Conservation (phyloP, 2,329 filamentous ascomycete genomes). For the Metarhizium album region DNA sequence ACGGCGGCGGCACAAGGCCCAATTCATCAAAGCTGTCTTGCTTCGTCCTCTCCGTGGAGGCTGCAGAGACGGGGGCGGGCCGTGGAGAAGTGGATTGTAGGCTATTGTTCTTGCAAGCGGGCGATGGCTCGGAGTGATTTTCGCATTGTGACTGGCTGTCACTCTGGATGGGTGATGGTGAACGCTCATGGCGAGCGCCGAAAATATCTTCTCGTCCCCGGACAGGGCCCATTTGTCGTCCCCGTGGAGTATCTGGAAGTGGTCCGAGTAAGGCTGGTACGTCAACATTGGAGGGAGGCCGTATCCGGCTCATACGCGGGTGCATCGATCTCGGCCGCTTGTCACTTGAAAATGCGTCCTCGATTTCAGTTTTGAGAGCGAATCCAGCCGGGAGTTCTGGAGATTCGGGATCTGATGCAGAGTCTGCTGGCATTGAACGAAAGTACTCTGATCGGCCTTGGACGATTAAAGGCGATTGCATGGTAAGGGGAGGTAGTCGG, state of each 20-base stretch:
- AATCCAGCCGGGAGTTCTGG: constrained; percentile 22
- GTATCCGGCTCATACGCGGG: constrained; percentile 58
- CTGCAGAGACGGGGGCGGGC: constrained; percentile 20
- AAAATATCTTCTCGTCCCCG: constrained; percentile 33
- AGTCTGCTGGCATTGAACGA: constrained; percentile 59
- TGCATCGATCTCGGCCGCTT: constrained; percentile 63
- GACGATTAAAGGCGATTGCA: constrained; percentile 66
- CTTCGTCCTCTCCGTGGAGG: constrained; percentile 35
- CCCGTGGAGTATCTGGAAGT: constrained; percentile 28
- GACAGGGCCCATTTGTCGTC: constrained; percentile 27
- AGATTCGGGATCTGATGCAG: constrained; percentile 27
- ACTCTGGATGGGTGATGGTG: constrained; percentile 41
- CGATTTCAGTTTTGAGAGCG: constrained; percentile 43
- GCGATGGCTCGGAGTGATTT: constrained; percentile 17
- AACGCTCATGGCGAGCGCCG: constrained; percentile 46
- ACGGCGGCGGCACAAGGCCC: constrained; percentile 39
- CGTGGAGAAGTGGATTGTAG: constrained; percentile 24
- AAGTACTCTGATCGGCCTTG: constrained; percentile 74
- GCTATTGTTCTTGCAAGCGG: constrained; percentile 22
- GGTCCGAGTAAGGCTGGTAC: constrained; percentile 35
- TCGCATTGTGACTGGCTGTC: constrained; percentile 21
- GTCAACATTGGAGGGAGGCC: constrained; percentile 36
- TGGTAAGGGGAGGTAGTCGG: constrained; percentile 70
- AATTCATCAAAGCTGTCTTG: constrained; percentile 39
- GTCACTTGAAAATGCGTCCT: constrained; percentile 40